Conservation (phyloP, 2,329 filamentous ascomycete species). For the Colletotrichum phormii region DNA sequence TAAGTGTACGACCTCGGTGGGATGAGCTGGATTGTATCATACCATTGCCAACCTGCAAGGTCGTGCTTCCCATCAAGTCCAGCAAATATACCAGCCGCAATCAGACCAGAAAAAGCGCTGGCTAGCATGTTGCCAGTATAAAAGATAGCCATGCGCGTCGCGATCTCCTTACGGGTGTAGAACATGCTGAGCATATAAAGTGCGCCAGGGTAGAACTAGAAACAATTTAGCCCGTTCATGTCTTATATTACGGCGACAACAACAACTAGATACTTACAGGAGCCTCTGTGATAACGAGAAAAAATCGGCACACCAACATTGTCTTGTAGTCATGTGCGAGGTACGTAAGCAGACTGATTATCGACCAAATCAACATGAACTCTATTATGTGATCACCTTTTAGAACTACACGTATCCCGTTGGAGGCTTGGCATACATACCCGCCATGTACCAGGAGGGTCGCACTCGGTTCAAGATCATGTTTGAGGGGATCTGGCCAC, state of each 20-base stretch:
- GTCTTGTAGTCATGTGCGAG: slow-evolving; percentile 20
- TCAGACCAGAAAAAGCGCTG: slow-evolving; percentile 56
- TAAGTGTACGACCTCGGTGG: background rate
- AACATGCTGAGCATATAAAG: slow-evolving; percentile 36
- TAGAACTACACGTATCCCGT: slow-evolving; percentile 8
- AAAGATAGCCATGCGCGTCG: slow-evolving; percentile 53
- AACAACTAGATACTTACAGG: background rate
- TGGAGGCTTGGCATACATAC: slow-evolving; percentile 8
- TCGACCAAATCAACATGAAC: slow-evolving; percentile 35
- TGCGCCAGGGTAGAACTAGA: slow-evolving; percentile 34
- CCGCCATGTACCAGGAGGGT: slow-evolving; percentile 34
- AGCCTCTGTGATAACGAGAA: slow-evolving; percentile 34
- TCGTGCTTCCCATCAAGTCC: slow-evolving; percentile 53
- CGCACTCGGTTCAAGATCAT: slow-evolving; percentile 46
- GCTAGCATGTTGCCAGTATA: slow-evolving; percentile 58
- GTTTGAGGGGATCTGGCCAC: slow-evolving; percentile 44
- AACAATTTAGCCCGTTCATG: slow-evolving; percentile 17
- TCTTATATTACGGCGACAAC: too few relatives aligned
- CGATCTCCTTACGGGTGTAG: slow-evolving; percentile 35
- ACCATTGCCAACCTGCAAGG: slow-evolving; percentile 57
- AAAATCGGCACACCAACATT: slow-evolving; percentile 32
- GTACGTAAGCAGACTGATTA: slow-evolving; percentile 26
- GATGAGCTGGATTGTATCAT: background rate
- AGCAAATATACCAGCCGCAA: slow-evolving; percentile 56
- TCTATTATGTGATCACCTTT: background rate